Evolutionary conservation across 1,284 basidiomycete genomes (phyloP), one percentile per base, ranked within the genome.

Genomic region (Sanguinoderma infundibulare): DNA sequence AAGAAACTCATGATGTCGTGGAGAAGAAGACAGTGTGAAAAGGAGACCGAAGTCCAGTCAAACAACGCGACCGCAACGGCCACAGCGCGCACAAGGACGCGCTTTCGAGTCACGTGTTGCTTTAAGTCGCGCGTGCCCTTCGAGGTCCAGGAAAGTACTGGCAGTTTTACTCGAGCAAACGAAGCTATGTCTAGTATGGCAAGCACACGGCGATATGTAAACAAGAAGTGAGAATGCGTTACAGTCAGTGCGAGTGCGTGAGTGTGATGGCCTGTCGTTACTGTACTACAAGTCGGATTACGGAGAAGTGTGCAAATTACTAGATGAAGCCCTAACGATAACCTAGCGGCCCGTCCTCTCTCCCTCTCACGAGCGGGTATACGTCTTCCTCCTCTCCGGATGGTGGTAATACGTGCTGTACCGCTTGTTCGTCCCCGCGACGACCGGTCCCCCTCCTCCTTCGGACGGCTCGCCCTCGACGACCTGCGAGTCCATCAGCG

Each of bases 381-480:
- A 57, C 22, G 32, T 52, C 59, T 40, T 77, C 61, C 88, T 78
- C 66, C 86, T 78, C 73, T 92, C 90, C 9, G 89, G 90, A 74
- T 90, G 90, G 73, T 91, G 89, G 69, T 85, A 91, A 69, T 91
- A 91, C 22, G 87, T 90, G 55, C 86, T 84, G 74, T 91, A 87
- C 53, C 75, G 83, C 63, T 71, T 75, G 40, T 55, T 63, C 50
- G 55, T 57, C 5, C 47, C 28, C 71, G 73, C 47, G 10, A 53
- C 26, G 7, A 38, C 71, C 72, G 60, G 52, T 59, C 36, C n/a
- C n/a, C n/a, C 55, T 57, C 53, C 57, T n/a, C 54, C 50, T 1
- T 36, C 53, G 10, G 55, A 26, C 17, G 55, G 51, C 8, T 52
- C 52, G 26, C 61, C 53, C 36, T 47, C 28, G 34, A 47, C 65